Evolutionary conservation across 2,329 filamentous ascomycete genomes (phyloP).

Genomic region (Calonectria ilicicola): DNA sequence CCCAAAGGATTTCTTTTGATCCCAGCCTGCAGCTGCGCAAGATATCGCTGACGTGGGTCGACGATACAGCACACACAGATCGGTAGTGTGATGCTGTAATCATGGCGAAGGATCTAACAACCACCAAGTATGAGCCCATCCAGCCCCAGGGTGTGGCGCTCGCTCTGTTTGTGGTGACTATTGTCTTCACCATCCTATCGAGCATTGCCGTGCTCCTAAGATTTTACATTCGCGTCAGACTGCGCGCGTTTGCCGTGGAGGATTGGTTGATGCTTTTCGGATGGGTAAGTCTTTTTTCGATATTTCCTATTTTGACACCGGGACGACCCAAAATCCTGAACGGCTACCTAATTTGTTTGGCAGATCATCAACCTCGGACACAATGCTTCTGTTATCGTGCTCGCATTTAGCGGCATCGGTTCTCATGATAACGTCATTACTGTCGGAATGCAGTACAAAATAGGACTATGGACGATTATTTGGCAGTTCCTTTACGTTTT

Average conservation of each 20-base stretch:
- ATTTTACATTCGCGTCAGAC: slow-evolving; percentile 13
- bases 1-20: not conserved
- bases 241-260: slow-evolving; percentile 14
- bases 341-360: not conserved
- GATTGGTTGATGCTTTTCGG: slow-evolving; percentile 30
- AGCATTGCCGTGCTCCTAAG: slow-evolving; percentile 17
- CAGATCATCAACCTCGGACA: slow-evolving; percentile 30
- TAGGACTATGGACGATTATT: slow-evolving; percentile 30
- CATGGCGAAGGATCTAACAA: slow-evolving; percentile 31
- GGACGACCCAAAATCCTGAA: not conserved
- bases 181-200: slow-evolving; percentile 26
- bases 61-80: not conserved
- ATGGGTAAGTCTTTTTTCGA: slow-evolving; percentile 22
- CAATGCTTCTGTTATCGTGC: slow-evolving; percentile 26
- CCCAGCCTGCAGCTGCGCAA: not conserved
- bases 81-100: not conserved
- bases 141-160: slow-evolving; percentile 29
- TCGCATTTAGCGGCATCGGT: slow-evolving; percentile 25
- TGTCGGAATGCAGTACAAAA: slow-evolving; percentile 33
- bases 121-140: slow-evolving; percentile 31
- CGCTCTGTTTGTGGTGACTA: slow-evolving; percentile 21
- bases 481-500: slow-evolving; percentile 34
- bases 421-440: slow-evolving; percentile 29
- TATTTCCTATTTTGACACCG: no score
- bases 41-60: not conserved